Base-by-base conservation (phyloP, 129 eudicot genomes). In the Arctium lappa region DNA sequence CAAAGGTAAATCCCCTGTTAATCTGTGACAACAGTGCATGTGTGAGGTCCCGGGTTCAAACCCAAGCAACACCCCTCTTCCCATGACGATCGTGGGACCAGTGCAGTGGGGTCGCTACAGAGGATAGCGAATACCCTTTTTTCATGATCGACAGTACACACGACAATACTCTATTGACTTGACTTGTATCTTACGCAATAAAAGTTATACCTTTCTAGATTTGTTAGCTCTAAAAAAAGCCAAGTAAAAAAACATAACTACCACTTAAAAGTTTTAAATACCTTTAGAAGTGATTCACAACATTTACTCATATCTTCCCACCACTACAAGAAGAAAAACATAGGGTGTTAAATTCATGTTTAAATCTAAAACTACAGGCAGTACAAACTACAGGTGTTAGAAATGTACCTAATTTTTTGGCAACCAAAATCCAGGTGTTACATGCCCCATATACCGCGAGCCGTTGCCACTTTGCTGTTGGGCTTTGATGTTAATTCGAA, bases 401-500 rank as follows among this genome's bases (percentile, higher is more conserved):
- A 38, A 79, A 27, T n/a, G 62, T 72, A 37, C 80, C 65, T 77
- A 9, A n/a, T 71, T 77, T 75, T 76, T 69, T 56, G 27, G 44
- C 30, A 36, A 33, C 76, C 53, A 1, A 39, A 18, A 22, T 15
- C 5, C 8, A 39, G 37, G 3, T 29, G 22, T 79, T 91, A 96
- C 98, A 96, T 93, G 81, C 99, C 99, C 99, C 99, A 96, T n/a
- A 96, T 88, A 56, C 98, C 98, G 4, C 99, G 95, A 83, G 99
- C 93, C 11, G 94, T 74, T 82, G 95, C 89, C 50, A 91, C 84
- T 86, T 88, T 96, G 86, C 88, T 91, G 91, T 89, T 89, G 33
- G 97, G 95, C 81, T 95, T 95, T 73, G 99, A 90, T 5, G 98
- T 93, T 81, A 96, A 77, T 84, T 96, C 99, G 36, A 85, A 94